Base-by-base conservation (phyloP, 225 moss, liverwort and hornwort genomes). In the Physcomitrium patens region DNA sequence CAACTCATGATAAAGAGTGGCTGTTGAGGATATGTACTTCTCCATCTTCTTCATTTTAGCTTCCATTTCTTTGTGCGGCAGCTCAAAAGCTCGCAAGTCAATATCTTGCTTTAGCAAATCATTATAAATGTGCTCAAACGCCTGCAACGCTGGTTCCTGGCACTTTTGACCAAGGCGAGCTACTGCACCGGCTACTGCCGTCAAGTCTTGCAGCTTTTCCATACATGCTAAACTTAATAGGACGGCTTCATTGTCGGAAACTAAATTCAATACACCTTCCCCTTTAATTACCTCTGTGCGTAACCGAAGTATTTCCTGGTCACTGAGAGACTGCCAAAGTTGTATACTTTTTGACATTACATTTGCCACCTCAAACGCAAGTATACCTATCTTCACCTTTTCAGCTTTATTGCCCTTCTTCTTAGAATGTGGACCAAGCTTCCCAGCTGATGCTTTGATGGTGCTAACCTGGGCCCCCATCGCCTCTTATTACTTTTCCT, bases 381-480 rank as follows among this genome's bases (percentile, higher is more conserved):
- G 99, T 22, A 99, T 99, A 48, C 86, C 99, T 57, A 99, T 94
- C 81, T 75, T 93, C 51, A 64, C 85, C 71, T 93, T 99, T 68
- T 91, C 95, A 14, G 80, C 43, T 80, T 87, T 93, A 62, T 69
- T 82, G 56, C 85, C 81, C 72, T 86, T 92, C 53, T 65, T 91
- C 80, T 86, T 90, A 3, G 83, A 84, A 26, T 91, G 86, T 65
- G 82, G 86, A 28, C 64, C 80, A 9, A 91, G 83, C 84, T 84
- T 90, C 86, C 87, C 87, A 3, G 85, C 89, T 22, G 84, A 91
- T 46, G 91, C 91, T 90, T 91, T 99, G 79, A 99, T 90, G 68
- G 90, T 91, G 78, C 99, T 99, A 61, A 99, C 95, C 84, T 95
- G 94, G 86, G 87, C 84, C 83, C 99, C 99, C 99, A 95, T 99